Percentiles rank a stretch among this genome's conserved stretches.
Conservation (phyloP, 2,329 filamentous ascomycete species). For the Nannizziopsis arthrosporioides region DNA sequence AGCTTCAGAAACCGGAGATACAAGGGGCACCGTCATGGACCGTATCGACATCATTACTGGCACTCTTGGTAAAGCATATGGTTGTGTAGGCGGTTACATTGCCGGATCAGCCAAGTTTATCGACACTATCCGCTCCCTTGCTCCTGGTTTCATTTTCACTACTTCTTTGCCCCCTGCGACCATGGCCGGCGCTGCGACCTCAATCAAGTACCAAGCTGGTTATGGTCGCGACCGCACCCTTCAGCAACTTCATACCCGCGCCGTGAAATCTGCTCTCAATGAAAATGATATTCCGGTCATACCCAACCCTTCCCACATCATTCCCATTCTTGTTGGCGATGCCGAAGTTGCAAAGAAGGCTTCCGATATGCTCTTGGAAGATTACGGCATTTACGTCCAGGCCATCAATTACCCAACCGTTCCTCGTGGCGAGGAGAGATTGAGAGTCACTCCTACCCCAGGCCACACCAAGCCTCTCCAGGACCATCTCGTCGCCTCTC, state of each 20-base stretch:
- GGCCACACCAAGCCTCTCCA: constrained; percentile 78
- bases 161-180: constrained; percentile 90
- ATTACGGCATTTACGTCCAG: constrained; percentile 93
- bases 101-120: constrained; percentile 77
- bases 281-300: constrained; percentile 86
- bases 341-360: constrained; percentile 85
- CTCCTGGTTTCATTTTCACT: constrained; percentile 97
- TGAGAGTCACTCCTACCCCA: constrained; percentile 90
- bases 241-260: constrained; percentile 91
- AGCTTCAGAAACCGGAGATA: constrained; percentile 48
- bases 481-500: constrained; percentile 68
- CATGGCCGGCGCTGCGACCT: constrained; percentile 84
- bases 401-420: constrained; percentile 99
- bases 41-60: constrained; percentile 96
- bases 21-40: constrained; percentile 76
- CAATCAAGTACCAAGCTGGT: constrained; percentile 85
- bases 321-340: constrained; percentile 86
- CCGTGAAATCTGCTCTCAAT: constrained; percentile 74
- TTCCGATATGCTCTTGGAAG: constrained; percentile 78
- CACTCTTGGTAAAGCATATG: constrained; percentile 93
- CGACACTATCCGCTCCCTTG: constrained; percentile 85
- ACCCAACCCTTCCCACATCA: constrained; percentile 91
- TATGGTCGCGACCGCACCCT: constrained; percentile 78
- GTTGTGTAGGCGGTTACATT: constrained; percentile 95
- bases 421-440: constrained; percentile 90